Conservation (phyloP, 345 rosid species). For the Populus euphratica region DNA sequence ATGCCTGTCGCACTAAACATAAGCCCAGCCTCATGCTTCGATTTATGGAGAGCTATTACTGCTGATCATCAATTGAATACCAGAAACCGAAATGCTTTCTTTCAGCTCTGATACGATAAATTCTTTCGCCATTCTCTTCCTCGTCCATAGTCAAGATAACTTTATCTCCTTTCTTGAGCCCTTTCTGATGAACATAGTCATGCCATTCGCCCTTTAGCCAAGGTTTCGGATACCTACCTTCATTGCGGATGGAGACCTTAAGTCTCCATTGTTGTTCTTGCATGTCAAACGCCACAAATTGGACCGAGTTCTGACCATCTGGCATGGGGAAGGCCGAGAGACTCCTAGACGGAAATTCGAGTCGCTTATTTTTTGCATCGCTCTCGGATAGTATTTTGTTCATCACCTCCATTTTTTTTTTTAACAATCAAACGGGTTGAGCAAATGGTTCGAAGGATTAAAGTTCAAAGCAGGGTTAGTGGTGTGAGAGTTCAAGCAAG, state of each 20-base stretch:
- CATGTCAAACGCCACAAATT: background rate
- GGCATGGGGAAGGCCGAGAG: background rate
- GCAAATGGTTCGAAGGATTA: background rate
- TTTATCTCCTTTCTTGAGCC: background rate
- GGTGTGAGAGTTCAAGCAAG: background rate
- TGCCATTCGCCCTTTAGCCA: background rate
- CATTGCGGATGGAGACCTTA: background rate
- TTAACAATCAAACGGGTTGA: background rate
- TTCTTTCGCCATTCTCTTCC: background rate
- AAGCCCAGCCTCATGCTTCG: background rate
- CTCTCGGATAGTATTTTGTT: background rate
- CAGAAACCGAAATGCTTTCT: background rate
- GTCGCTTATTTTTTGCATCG: background rate
- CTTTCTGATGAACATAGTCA: background rate
- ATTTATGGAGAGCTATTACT: background rate
- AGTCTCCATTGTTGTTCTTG: background rate
- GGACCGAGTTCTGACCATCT: background rate
- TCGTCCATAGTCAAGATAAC: background rate
- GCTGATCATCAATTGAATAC: background rate
- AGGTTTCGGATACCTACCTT: background rate
- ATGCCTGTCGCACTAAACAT: background rate
- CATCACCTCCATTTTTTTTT: background rate
- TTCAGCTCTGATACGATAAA: background rate
- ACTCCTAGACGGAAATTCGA: background rate
- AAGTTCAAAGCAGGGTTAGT: background rate